Evolutionary conservation across 805 yeast genomes (phyloP), one percentile per base, ranked within the genome.

Genomic region (Metschnikowia cubensis): DNA sequence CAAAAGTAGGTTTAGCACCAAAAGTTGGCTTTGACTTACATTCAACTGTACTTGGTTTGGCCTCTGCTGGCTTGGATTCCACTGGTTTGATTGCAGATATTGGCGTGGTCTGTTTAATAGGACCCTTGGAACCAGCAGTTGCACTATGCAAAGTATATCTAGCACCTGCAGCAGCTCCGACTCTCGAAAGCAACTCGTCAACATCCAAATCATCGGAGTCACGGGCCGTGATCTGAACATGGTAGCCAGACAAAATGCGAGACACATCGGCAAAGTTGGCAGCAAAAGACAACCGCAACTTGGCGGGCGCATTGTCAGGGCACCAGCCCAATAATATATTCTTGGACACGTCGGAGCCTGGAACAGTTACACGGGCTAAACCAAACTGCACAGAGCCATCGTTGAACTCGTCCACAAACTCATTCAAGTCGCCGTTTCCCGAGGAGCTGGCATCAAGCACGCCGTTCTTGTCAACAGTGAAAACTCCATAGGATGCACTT

Each of bases 221-320:
- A 70, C 98, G 83, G n/a, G 98, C 98, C 44, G 97, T 90, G 57
- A 94, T 84, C 69, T 94, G 97, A 48, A 94, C 91, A 65, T 94
- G 99, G 70, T 92, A 94, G 42, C 96, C 96, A 58, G 77, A 76
- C 61, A 87, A 75, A 18, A 82, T 74, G 51, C 77, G 82, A 25
- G 90, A 81, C 18, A 87, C 87, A 37, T 84, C 87, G 37, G 88
- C 89, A 57, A 86, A 84, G 67, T 87, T 87, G 52, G 82, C 71
- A 25, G 92, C 90, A 69, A 84, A 87, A 1, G 90, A 83, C 42
- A 88, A 79, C 59, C 89, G 80, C 25, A 85, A 75, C 63, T 84
- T 86, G 75, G 76, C 55, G 47, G 97, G 96, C 20, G 96, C 91
- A 50, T 92, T 88, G 67, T 94, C 98, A 6, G 99, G 99, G 71